Base-by-base conservation (phyloP, 495 filamentous ascomycete species). In the Penicillium pancosmium region DNA sequence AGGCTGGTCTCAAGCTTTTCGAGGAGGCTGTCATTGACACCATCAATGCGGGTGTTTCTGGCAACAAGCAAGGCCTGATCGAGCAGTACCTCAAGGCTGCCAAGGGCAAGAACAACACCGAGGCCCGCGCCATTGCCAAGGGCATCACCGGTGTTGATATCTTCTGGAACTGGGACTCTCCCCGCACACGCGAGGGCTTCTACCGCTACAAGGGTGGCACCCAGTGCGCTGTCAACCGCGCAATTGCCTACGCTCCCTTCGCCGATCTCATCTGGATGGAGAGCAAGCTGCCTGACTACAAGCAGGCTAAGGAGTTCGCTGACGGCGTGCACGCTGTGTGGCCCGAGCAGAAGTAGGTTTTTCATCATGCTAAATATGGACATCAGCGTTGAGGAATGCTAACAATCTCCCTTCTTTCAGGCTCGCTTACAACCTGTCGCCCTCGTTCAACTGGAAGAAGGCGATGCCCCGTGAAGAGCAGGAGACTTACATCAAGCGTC, bases 181-280 rank as follows among this genome's bases (percentile, higher is more conserved):
- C 94, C 41, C 82, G 94, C 57, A 97, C 94, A 51, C 82, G 94
- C 35, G 94, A 98, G 78, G 94, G 94, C 15, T 98, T 85, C 82
- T 98, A 98, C 78, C 81, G 94, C 44, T 88, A 96, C 70, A 77
- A 89, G 73, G 94, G 95, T 57, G 94, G 94, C 55, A 96, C 91
- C 63, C 87, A 91, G 68, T 97, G 91, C 69, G 91, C 91, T 31
- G 82, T 98, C 65, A 96, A 96, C 80, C 86, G 94, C 36, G 94
- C 91, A 5, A 77, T 95, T 43, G 91, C 94, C 3, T 98, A 92
- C 69, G 95, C 92, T 3, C 95, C 94, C 9, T 97, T 96, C 77
- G 87, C 88, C 48, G 94, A 98, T 68, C 82, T 96, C 65, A 91
- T 98, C 73, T 98, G 94, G 94, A 98, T 98, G 94, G 94, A 98